phyloP scores from a whole-genome alignment of 208 protist species.

The Trichomonas gallinae region DNA sequence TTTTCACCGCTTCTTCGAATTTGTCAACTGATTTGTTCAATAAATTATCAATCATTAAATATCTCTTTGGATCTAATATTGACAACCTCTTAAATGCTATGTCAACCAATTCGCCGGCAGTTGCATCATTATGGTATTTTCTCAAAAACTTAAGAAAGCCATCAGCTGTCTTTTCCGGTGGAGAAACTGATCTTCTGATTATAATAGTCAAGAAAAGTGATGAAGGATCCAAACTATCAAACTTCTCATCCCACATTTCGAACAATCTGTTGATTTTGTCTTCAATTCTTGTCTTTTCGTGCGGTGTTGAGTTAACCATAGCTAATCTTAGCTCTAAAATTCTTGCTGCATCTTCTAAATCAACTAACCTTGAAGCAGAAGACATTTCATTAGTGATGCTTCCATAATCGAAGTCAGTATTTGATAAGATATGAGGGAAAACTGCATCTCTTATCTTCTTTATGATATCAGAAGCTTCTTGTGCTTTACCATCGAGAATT shows the following conservation, averaged over 20 bases:
- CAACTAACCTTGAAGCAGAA: background rate
- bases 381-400: background rate
- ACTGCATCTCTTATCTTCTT: background rate
- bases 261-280: background rate
- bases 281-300: background rate
- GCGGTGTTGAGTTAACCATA: background rate
- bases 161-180: background rate
- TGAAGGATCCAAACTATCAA: background rate
- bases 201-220: background rate
- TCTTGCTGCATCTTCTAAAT: background rate
- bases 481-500: background rate
- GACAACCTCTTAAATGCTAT: background rate
- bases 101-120: background rate
- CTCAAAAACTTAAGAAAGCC: background rate
- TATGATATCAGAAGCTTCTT: background rate
- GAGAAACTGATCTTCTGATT: background rate
- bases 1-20: background rate
- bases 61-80: background rate
- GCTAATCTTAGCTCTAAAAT: background rate
- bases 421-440: background rate
- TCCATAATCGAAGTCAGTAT: background rate
- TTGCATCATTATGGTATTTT: background rate
- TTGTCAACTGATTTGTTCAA: background rate
- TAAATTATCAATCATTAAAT: background rate
- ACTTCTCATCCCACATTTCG: background rate